Conservation (phyloP, 257 asterid genomes). For the Ophiorrhiza pumila region DNA sequence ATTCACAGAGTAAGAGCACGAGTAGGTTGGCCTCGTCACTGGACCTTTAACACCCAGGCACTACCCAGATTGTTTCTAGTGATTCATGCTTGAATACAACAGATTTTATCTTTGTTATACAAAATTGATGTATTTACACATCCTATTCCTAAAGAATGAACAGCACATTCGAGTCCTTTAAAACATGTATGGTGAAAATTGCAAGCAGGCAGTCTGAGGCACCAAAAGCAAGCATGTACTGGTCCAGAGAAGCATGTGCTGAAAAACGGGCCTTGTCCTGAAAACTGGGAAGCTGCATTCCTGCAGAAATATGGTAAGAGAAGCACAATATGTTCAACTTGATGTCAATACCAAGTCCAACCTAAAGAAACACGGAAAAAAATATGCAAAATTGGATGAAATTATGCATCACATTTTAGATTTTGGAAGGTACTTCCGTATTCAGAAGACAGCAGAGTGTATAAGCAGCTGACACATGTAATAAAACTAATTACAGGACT, state of each 20-base stretch:
- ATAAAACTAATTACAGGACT: slow-evolving; percentile 21
- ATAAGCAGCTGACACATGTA: slow-evolving; percentile 1
- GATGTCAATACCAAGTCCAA: not conserved
- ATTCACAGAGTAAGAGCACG: too few relatives aligned
- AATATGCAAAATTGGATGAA: not conserved
- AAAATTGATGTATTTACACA: slow-evolving; percentile 5
- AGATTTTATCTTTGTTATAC: too few relatives aligned
- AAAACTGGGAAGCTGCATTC: slow-evolving; percentile 4
- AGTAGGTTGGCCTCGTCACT: not conserved
- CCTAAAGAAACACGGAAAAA: not conserved
- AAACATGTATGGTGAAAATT: not conserved
- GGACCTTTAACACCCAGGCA: not conserved
- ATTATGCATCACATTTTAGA: not conserved
- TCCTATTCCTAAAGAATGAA: not conserved
- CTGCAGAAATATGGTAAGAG: slow-evolving; percentile 9
- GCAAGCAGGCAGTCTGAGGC: not conserved
- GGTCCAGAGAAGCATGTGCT: not conserved
- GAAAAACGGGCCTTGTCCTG: not conserved
- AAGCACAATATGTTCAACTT: not conserved
- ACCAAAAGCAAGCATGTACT: not conserved
- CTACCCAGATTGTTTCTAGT: not conserved
- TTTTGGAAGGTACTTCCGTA: not conserved
- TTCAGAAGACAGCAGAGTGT: not conserved
- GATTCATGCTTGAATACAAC: too few relatives aligned
- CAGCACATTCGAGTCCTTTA: not conserved